These are phyloP conservation scores for Chrysanthemum lavandulifolium DNA, from an alignment of 129 eudicot species.

Conservation along the genomic window DNA sequence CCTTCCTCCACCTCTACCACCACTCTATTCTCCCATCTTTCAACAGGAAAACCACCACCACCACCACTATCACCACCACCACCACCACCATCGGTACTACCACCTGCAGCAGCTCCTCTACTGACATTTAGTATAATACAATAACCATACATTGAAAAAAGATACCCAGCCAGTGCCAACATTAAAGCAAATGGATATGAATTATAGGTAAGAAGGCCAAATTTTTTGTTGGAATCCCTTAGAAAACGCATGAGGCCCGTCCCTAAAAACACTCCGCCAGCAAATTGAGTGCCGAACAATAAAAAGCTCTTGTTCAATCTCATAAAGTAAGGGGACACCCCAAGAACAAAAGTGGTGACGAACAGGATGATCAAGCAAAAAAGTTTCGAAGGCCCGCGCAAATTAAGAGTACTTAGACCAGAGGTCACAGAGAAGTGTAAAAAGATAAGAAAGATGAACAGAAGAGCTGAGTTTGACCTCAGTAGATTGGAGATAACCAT, in stretches of 20 bases:
- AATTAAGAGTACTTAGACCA: constrained; percentile 36
- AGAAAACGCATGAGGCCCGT: constrained; percentile 88
- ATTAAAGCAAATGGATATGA: constrained; percentile 76
- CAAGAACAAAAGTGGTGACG: constrained; percentile 63
- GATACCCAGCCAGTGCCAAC: constrained; percentile 67
- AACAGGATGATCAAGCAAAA: constrained; percentile 77
- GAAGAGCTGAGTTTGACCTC: constrained; percentile 49
- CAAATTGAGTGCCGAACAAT: constrained; percentile 71
- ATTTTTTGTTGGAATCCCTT: constrained; percentile 53
- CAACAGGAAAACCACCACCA: too few species aligned
- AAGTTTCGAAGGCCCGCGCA: constrained; percentile 41
- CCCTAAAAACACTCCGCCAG: constrained; percentile 85
- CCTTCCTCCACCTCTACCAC: constrained; percentile 40
- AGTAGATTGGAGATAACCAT: constrained; percentile 47
- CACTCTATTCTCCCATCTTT: constrained; percentile 30
- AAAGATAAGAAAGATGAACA: constrained; percentile 32
- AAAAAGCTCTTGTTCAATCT: constrained; percentile 66
- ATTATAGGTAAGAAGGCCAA: constrained; percentile 45
- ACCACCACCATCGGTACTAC: neutral
- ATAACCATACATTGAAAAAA: constrained; percentile 72
- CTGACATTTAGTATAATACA: constrained; percentile 40
- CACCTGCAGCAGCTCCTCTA: constrained; percentile 2
- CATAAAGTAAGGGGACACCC: constrained; percentile 72
- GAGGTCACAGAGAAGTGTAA: constrained; percentile 38
- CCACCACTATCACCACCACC: neutral